Conservation (phyloP, 164 flowering plant species). For the Chimonanthus salicifolius region DNA sequence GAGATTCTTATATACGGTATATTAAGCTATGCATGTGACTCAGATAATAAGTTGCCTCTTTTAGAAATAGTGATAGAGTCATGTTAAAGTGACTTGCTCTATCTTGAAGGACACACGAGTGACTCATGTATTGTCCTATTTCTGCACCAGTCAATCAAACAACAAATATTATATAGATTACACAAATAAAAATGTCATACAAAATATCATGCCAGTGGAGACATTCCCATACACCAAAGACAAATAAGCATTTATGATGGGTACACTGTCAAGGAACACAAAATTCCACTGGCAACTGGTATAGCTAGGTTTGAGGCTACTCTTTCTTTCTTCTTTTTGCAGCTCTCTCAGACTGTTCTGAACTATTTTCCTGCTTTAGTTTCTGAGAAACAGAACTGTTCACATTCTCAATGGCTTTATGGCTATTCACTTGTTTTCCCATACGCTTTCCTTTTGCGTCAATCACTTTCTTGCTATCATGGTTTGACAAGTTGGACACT, state of each 20-base stretch:
- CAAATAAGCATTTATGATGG: not conserved
- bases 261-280: too few species aligned
- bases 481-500: conserved; percentile 10
- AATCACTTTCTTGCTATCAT: not conserved
- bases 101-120: too few species aligned
- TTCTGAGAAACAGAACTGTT: conserved; percentile 1
- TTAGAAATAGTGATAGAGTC: too few species aligned
- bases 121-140: too few species aligned
- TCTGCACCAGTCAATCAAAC: too few species aligned
- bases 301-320: not conserved
- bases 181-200: not conserved
- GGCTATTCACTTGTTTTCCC: not conserved
- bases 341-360: conserved; percentile 4
- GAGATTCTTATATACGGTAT: too few species aligned
- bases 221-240: not conserved
- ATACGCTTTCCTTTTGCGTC: not conserved
- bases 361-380: not conserved
- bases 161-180: too few species aligned
- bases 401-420: not conserved
- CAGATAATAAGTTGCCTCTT: too few species aligned
- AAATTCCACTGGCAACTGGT: not conserved
- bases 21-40: too few species aligned
- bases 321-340: conserved; percentile 1
- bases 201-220: not conserved
- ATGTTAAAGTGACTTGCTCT: too few species aligned